Evolutionary conservation across 352 stramenopile species (phyloP), one percentile per base, ranked within the genome.

Genomic region (Globisporangium nodosum): DNA sequence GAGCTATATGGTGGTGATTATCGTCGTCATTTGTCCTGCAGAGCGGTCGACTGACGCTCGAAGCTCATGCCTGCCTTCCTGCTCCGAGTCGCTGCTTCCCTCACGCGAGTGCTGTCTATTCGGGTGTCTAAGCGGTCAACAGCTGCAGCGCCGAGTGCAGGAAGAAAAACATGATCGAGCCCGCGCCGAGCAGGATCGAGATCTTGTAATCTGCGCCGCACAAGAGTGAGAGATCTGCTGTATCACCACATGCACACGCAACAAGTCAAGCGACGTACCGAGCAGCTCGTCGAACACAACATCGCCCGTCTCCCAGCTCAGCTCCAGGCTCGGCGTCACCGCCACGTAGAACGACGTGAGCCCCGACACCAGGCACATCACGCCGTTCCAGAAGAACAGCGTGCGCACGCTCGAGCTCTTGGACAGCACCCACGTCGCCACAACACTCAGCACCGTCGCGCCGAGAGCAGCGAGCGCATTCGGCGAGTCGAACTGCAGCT

Each of bases 201-300:
- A 92, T 83, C 75, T 94, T 94, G 78, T 91, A 94, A 51, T 91
- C 84, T 92, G 60, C 30, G 54, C 24, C 39, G 6, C 27, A 56
- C 33, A 1, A 6, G 9, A 37, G 33, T 12, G 33, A 37, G 33
- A 37, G 33, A 27, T 27, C 24, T 3, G 24, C 24, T 35, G 6
- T 18, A 18, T 42, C 11, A 60, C 5, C 37, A 40, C 37, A 65
- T 18, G 20, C 50, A 56, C 24, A 48, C 13, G 43, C 18, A 33
- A 1, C 20, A 53, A 16, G 45, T 24, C 3, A 21, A 11, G 21
- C 27, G 39, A 71, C 74, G 55, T 65, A 92, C 83, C 83, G 27
- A 92, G 76, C 40, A 92, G 66, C 56, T 90, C 75, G 53, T 89
- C 78, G 50, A 87, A 73, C 0, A 62, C 31, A 3, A 63, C 64